Evolutionary conservation across 2,329 filamentous ascomycete species (phyloP), one percentile per base, ranked within the genome.

Genomic region (Nothopassalora personata): DNA sequence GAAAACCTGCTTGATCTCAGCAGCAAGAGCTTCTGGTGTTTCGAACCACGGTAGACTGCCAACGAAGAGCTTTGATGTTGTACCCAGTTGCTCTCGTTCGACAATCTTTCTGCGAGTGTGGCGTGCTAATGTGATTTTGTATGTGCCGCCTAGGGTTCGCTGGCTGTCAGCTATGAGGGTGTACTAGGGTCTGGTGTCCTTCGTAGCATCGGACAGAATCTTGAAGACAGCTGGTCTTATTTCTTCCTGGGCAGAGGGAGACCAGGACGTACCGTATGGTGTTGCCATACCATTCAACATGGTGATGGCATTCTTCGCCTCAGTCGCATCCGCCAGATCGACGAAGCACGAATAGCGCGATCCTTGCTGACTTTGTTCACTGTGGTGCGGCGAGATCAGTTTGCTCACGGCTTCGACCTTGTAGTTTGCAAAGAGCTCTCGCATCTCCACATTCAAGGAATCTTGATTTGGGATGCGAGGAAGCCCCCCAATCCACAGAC

Each of bases 351-450:
- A 71, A 57, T 62, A 62, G 13, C 62, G 61, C 9, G 60, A 63
- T 18, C 59, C 66, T 8, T 58, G 59, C 33, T 39, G 36, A 10
- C 28, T 43, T 33, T 51, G 31, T 1, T 56, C 53, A 8, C 54
- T 57, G 11, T 65, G 57, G 13, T 50, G 54, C 1, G 67, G 66
- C 28, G 63, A 64, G 18, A 70, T 67, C 46, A 80, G 68, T 68
- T 80, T 81, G 70, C 76, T 80, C 57, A 81, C 74, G 53, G 76
- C 77, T 65, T 76, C 72, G 67, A 81, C 70, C 13, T 75, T 70
- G 63, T 75, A 78, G 15, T 70, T 76, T n/a, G 73, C 67, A 69
- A 81, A 81, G 56, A 81, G 72, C 5, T 68, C 66, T 43, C 73
- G 73, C 39, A 80, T 74, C 59, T 77, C 75, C 53, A 69, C 71